Base-by-base conservation (phyloP, 2,329 filamentous ascomycete genomes). In the Lachnellula willkommii region DNA sequence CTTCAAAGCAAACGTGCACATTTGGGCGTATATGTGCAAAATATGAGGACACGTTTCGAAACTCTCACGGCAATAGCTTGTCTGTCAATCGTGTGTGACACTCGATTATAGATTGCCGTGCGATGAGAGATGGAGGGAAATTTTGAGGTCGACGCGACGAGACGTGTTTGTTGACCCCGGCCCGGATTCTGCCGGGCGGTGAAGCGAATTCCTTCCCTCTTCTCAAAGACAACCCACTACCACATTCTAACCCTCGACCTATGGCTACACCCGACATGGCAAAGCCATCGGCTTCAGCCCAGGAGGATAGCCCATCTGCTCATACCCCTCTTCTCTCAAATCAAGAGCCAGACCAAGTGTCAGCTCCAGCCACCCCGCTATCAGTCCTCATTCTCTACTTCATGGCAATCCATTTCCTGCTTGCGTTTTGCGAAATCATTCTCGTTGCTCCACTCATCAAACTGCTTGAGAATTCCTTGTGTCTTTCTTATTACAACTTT, bases 321-420 rank as follows among this genome's bases (percentile, higher is more conserved):
- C 14, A 50, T 35, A 22, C 48, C 7, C 48, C 48, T 40, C 48
- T 50, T 4, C 26, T 50, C 28, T 24, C 32, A 15, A 3, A 20
- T 5, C 32, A 40, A 39, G 8, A 9, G 32, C 35, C 32, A 17
- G 9, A 32, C 37, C n/a, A 50, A 39, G 42, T 11, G n/a, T 14
- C 20, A 20, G 20, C 8, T 17, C 32, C 48, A 17, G 39, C 17
- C 11, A 50, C 20, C 15, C 48, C 35, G n/a, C 48, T 15, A 28
- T 39, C 48, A 20, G 45, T 51, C 12, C 46, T 63, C 45, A 55
- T 67, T 17, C 32, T 66, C 9, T 68, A 65, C 22, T 68, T 68
- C 55, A 68, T 68, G 65, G 54, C 60, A 8, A 59, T 69, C n/a
- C 65, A 69, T 56, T 69, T 69, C 45, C 53, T 67, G 15, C 56